Evolutionary conservation across 106 monocot species (phyloP).

Genomic region (Vanilla planifolia): DNA sequence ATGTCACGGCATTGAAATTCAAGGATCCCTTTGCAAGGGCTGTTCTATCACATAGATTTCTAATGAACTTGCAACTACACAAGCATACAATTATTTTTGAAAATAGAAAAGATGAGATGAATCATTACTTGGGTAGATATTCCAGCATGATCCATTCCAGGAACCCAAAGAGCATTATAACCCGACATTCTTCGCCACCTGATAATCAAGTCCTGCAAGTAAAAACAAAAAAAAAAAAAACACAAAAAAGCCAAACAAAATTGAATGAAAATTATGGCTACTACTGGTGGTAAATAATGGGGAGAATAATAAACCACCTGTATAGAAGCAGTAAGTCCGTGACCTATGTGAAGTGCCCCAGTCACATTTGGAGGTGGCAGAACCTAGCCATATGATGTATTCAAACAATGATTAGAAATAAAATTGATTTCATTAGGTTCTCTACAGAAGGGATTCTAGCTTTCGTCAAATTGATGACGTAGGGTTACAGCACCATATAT

Average conservation of each 20-base stretch:
- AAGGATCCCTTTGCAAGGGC: no score
- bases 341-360: slow-evolving; percentile 89
- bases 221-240: slow-evolving; percentile 10
- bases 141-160: slow-evolving; percentile 99
- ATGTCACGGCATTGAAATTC: no score
- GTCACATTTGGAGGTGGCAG: slow-evolving; percentile 97
- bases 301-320: slow-evolving; percentile 36
- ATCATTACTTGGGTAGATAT: slow-evolving; percentile 99
- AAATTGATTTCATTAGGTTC: background rate
- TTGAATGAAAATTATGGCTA: background rate
- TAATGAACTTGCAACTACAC: background rate
- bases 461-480: background rate
- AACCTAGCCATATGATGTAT: slow-evolving; percentile 38
- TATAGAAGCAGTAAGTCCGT: slow-evolving; percentile 82
- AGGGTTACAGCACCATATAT: no score
- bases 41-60: no score
- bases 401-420: slow-evolving; percentile 1
- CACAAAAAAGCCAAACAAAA: background rate
- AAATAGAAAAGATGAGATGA: background rate
- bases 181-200: slow-evolving; percentile 94
- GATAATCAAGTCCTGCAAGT: slow-evolving; percentile 73
- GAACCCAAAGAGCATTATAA: slow-evolving; percentile 93
- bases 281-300: background rate
- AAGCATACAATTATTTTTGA: background rate
- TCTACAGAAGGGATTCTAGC: background rate